Conservation (phyloP, 306 rosid species). For the Rubus parviflorus region DNA sequence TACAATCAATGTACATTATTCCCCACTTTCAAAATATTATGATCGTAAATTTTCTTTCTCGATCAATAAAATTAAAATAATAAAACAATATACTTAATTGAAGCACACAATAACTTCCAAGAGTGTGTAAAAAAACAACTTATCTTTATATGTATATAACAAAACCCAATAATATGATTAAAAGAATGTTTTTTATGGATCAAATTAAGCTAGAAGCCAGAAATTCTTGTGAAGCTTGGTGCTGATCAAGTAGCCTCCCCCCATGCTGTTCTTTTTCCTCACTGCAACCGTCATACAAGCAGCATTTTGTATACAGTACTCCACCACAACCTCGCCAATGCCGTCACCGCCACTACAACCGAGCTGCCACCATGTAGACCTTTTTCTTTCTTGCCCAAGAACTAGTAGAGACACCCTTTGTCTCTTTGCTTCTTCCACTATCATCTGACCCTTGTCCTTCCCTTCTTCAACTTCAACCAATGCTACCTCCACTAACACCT, state of each 20-base stretch:
- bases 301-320: slow-evolving; percentile 75
- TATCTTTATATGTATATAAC: neutral
- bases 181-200: neutral
- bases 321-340: slow-evolving; percentile 38
- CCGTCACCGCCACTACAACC: neutral
- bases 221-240: slow-evolving; percentile 85
- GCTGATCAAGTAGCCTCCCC: slow-evolving; percentile 87
- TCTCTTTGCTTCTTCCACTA: slow-evolving; percentile 74
- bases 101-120: neutral
- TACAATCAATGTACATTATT: neutral
- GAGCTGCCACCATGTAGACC: slow-evolving; percentile 44
- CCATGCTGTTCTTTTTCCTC: slow-evolving; percentile 65
- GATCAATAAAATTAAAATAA: neutral
- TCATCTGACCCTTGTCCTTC: slow-evolving; percentile 59
- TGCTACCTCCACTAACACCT: slow-evolving; percentile 5
- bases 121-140: neutral
- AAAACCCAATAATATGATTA: neutral
- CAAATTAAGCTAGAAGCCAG: slow-evolving; percentile 83
- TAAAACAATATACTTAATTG: neutral
- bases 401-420: slow-evolving; percentile 64
- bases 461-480: slow-evolving; percentile 65
- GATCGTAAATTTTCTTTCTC: neutral
- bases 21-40: neutral
- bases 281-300: slow-evolving; percentile 90
- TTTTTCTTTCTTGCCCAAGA: slow-evolving; percentile 70